These are phyloP conservation scores for Leishmania aethiopica DNA, from an alignment of 208 protist species.

Conservation along the genomic window DNA sequence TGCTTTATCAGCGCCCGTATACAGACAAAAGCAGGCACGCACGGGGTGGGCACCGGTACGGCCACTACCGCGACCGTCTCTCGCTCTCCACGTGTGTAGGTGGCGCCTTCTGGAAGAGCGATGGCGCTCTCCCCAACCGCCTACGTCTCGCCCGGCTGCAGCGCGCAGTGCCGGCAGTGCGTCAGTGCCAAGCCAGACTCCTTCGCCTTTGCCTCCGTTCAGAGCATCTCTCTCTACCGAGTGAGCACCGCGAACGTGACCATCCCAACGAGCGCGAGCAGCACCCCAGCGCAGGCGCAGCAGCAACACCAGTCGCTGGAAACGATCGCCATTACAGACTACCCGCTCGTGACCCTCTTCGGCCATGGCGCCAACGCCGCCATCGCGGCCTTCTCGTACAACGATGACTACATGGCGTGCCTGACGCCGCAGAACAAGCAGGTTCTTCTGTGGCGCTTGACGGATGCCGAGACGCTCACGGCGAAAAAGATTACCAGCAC, in stretches of 20 bases:
- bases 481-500: conserved; percentile 39
- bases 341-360: conserved; percentile 59
- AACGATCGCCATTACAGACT: conserved; percentile 40
- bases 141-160: conserved; percentile 71
- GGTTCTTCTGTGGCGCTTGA: conserved; percentile 58
- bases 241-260: conserved; percentile 31
- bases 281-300: conserved; percentile 16
- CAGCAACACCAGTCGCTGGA: conserved; percentile 16
- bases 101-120: not conserved
- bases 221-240: conserved; percentile 64
- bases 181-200: conserved; percentile 54
- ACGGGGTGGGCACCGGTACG: not conserved
- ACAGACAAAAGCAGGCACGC: not conserved
- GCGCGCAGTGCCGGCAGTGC: conserved; percentile 49
- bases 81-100: not conserved
- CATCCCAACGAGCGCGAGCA: conserved; percentile 25
- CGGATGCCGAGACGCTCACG: conserved; percentile 58
- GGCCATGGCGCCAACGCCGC: conserved; percentile 45
- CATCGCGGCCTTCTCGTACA: conserved; percentile 78
- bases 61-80: not conserved
- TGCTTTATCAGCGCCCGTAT: not conserved
- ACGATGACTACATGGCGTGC: conserved; percentile 80
- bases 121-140: conserved; percentile 81
- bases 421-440: conserved; percentile 46
- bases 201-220: conserved; percentile 65